A percentile compares a stretch with the other conserved stretches of the same genome.
Conservation (phyloP, 306 rosid genomes). For the Malus sylvestris region DNA sequence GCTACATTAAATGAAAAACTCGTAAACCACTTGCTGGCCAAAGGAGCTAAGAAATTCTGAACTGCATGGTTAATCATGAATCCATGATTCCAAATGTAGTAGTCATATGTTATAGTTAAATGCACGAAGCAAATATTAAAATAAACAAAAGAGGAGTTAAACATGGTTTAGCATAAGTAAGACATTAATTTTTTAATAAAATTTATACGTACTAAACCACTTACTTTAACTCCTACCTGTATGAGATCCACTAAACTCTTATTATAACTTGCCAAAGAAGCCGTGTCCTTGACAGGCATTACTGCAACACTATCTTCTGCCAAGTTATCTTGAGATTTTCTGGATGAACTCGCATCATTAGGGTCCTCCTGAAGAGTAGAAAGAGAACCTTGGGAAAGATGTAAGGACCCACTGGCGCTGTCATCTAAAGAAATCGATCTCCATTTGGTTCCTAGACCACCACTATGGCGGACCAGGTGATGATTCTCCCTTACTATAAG, state of each 20-base stretch:
- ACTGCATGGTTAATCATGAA: not conserved
- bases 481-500: slow-evolving; percentile 48
- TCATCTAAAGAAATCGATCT: slow-evolving; percentile 48
- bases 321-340: slow-evolving; percentile 34
- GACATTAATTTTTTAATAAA: not conserved
- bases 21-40: not conserved
- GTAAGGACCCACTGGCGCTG: slow-evolving; percentile 36
- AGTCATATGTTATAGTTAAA: not conserved
- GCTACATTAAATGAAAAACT: not conserved
- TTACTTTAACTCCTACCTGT: slow-evolving; percentile 36
- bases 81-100: no score
- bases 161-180: not conserved
- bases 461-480: slow-evolving; percentile 32
- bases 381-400: slow-evolving; percentile 42
- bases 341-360: slow-evolving; percentile 53
- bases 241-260: slow-evolving; percentile 55
- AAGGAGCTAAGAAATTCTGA: not conserved
- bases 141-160: not conserved
- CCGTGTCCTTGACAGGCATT: slow-evolving; percentile 18
- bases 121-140: not conserved
- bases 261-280: slow-evolving; percentile 26
- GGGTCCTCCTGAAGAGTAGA: slow-evolving; percentile 64
- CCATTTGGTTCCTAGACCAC: slow-evolving; percentile 39
- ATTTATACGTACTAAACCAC: not conserved
- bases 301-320: slow-evolving; percentile 16